phyloP scores from a whole-genome alignment of 441 rosid species.

The Gossypium laxum region DNA sequence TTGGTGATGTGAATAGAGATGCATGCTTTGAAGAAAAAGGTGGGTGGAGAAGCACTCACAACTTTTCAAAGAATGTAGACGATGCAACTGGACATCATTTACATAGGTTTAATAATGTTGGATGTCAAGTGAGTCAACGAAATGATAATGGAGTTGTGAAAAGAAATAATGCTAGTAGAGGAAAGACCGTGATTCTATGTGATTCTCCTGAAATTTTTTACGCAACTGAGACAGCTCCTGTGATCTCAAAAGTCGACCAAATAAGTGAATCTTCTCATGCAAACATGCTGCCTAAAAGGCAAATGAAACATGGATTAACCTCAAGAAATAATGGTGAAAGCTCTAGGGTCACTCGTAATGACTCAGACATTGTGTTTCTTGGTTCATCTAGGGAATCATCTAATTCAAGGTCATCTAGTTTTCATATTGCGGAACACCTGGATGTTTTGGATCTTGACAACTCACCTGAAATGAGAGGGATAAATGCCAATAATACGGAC shows the following conservation, averaged over 20 bases:
- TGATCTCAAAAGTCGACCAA: conserved; percentile 16
- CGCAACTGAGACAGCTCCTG: conserved; percentile 20
- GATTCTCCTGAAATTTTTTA: conserved; percentile 8
- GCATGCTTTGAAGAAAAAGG: conserved; percentile 20
- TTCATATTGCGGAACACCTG: conserved; percentile 24
- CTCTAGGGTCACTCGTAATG: conserved; percentile 30
- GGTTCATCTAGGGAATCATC: conserved; percentile 51
- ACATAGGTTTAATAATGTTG: conserved; percentile 22
- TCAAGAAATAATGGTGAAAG: conserved; percentile 31
- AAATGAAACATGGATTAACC: conserved; percentile 26
- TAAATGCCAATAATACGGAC: conserved; percentile 18
- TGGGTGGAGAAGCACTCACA: conserved; percentile 55
- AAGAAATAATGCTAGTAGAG: conserved; percentile 24
- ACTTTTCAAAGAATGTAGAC: conserved; percentile 18
- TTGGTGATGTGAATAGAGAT: conserved; percentile 26
- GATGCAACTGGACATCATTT: conserved; percentile 18
- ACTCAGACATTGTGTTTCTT: conserved; percentile 38
- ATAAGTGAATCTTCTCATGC: conserved; percentile 16
- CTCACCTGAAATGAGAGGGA: conserved; percentile 28
- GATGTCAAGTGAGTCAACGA: conserved; percentile 15
- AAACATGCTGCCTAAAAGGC: conserved; percentile 33
- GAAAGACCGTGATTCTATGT: conserved; percentile 14
- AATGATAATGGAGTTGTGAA: conserved; percentile 20
- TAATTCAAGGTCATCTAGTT: conserved; percentile 43
- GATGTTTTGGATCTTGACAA: conserved; percentile 40